Evolutionary conservation across 345 rosid species (phyloP).

Genomic region (Abelmoschus esculentus): DNA sequence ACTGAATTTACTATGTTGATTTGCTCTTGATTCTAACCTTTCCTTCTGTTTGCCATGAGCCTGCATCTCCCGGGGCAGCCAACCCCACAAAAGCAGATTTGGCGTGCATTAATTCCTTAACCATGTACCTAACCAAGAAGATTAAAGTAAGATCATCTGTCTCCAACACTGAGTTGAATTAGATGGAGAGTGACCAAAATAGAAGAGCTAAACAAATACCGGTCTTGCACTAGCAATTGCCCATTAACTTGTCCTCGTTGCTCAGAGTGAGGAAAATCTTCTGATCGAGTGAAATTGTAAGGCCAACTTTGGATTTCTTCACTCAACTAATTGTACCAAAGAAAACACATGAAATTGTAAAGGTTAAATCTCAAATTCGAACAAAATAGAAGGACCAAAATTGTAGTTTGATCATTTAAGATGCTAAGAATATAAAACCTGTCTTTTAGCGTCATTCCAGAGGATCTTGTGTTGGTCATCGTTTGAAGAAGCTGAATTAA

Average conservation of each 20-base stretch:
- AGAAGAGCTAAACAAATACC: conserved; percentile 20
- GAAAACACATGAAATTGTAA: neutral
- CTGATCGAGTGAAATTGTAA: conserved; percentile 40
- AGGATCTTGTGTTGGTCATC: conserved; percentile 16
- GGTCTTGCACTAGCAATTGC: conserved; percentile 50
- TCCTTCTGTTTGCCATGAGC: conserved; percentile 80
- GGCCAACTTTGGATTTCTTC: conserved; percentile 66
- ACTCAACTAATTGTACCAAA: conserved; percentile 29
- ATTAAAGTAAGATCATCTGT: neutral
- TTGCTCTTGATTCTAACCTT: conserved; percentile 32
- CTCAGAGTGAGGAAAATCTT: conserved; percentile 41
- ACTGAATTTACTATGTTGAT: too few species aligned
- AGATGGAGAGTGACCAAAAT: neutral
- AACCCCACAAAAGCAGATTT: conserved; percentile 61
- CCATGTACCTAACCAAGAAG: conserved; percentile 26
- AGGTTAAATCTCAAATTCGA: too few species aligned
- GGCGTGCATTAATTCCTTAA: conserved; percentile 22
- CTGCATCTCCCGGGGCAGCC: conserved; percentile 61
- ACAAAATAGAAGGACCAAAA: too few species aligned
- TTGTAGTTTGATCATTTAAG: too few species aligned
- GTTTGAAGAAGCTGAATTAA: conserved; percentile 39
- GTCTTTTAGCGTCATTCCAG: conserved; percentile 74
- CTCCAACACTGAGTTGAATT: neutral
- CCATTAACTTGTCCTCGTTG: conserved; percentile 62
- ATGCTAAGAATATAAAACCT: conserved; percentile 31